phyloP scores from a whole-genome alignment of 805 yeast genomes.

The Priceomyces haplophilus region DNA sequence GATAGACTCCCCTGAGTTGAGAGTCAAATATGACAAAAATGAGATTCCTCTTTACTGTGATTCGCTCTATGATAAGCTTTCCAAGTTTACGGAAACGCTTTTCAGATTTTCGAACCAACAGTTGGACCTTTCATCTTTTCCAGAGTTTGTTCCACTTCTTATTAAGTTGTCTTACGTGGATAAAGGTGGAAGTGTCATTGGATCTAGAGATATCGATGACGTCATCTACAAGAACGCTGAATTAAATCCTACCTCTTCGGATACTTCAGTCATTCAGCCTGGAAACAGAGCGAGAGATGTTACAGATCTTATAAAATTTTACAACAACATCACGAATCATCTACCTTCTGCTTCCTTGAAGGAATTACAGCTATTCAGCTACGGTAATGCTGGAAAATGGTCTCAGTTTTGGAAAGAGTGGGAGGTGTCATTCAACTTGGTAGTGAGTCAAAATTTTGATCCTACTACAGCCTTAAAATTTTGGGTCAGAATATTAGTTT shows the following conservation, averaged over 20 bases:
- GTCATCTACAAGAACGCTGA: slow-evolving; percentile 17
- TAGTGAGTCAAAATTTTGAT: slow-evolving; percentile 1
- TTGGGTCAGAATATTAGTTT: slow-evolving; percentile 36
- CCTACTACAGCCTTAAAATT: slow-evolving; percentile 4
- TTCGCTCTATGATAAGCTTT: slow-evolving; percentile 19
- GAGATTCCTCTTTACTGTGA: slow-evolving; percentile 16
- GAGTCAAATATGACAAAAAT: slow-evolving; percentile 4
- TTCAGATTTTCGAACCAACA: slow-evolving; percentile 23
- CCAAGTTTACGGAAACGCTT: slow-evolving; percentile 26
- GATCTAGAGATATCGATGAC: slow-evolving; percentile 24
- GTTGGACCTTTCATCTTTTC: slow-evolving; percentile 22
- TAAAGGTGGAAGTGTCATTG: slow-evolving; percentile 12
- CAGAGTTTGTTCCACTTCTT: slow-evolving; percentile 32
- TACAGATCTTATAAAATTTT: slow-evolving; percentile 22
- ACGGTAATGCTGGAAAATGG: slow-evolving; percentile 41
- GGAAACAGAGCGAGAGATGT: slow-evolving; percentile 30
- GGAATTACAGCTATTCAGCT: slow-evolving; percentile 34
- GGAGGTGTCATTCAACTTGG: slow-evolving; percentile 21
- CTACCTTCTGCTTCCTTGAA: slow-evolving; percentile 19
- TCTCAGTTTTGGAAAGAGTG: slow-evolving; percentile 37
- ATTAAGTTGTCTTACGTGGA: slow-evolving; percentile 29
- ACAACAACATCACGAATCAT: slow-evolving; percentile 12
- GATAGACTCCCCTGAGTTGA: slow-evolving; percentile 30
- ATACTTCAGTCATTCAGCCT: slow-evolving; percentile 17
- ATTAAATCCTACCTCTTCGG: slow-evolving; percentile 5